Percentiles rank a stretch among this genome's conserved stretches.
These are phyloP conservation scores for Apium graveolens DNA, from an alignment of 129 eudicot species.

Conservation along the genomic window DNA sequence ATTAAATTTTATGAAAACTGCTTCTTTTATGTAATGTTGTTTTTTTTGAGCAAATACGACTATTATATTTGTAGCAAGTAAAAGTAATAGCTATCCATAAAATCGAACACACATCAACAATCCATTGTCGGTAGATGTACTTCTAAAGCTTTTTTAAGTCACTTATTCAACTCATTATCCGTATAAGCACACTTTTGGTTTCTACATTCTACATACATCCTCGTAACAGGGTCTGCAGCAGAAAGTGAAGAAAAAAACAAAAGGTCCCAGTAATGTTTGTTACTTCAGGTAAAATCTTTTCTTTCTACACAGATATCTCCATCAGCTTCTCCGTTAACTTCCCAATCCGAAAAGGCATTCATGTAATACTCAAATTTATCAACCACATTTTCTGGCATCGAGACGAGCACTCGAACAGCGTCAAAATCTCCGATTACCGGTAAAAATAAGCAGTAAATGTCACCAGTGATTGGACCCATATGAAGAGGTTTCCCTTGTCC, in stretches of 20 bases:
- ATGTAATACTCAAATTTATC: slow-evolving; percentile 61
- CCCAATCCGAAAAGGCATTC: slow-evolving; percentile 34
- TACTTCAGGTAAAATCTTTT: neutral
- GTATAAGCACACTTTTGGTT: too few relatives aligned
- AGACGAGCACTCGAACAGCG: slow-evolving; percentile 58
- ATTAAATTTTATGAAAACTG: too few relatives aligned
- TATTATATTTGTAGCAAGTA: too few relatives aligned
- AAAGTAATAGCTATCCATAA: too few relatives aligned
- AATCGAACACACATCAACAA: too few relatives aligned
- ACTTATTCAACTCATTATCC: too few relatives aligned
- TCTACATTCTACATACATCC: neutral
- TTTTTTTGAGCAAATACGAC: too few relatives aligned
- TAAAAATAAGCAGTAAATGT: slow-evolving; percentile 78
- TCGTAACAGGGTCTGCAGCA: neutral
- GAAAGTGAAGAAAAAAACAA: neutral
- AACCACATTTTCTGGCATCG: slow-evolving; percentile 54
- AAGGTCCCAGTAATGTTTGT: neutral
- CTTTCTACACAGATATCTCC: slow-evolving; percentile 13
- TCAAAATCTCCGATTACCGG: slow-evolving; percentile 46
- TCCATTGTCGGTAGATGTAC: too few relatives aligned
- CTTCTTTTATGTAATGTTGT: too few relatives aligned
- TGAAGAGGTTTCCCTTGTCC: slow-evolving; percentile 75
- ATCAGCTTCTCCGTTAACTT: slow-evolving; percentile 21
- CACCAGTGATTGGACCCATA: slow-evolving; percentile 79
- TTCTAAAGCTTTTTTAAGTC: too few relatives aligned